Percentiles rank a stretch among this genome's conserved stretches.
phyloP scores from a whole-genome alignment of 192 early-diverging fungal species.

The Linnemannia elongata region DNA sequence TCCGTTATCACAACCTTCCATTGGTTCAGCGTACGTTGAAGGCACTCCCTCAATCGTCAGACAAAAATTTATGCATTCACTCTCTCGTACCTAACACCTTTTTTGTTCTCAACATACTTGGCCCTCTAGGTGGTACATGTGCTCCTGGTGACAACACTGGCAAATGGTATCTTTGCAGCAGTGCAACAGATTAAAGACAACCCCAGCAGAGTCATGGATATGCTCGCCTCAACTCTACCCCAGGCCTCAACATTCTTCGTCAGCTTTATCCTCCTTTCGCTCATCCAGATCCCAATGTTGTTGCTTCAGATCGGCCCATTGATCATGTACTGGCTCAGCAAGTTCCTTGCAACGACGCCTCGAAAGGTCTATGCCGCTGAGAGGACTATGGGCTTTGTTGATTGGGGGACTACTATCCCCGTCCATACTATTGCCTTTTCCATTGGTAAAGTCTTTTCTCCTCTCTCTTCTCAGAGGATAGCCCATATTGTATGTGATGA shows the following conservation, averaged over 20 bases:
- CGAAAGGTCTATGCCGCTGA: slow-evolving; percentile 65
- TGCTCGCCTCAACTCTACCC: slow-evolving; percentile 74
- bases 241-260: slow-evolving; percentile 84
- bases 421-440: slow-evolving; percentile 74
- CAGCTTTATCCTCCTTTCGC: slow-evolving; percentile 81
- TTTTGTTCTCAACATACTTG: background rate
- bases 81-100: background rate
- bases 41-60: slow-evolving; percentile 48
- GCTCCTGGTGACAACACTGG: slow-evolving; percentile 79
- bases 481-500: too few species aligned
- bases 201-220: slow-evolving; percentile 63
- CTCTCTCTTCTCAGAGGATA: background rate
- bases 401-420: slow-evolving; percentile 72
- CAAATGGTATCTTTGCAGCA: slow-evolving; percentile 70
- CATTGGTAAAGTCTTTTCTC: slow-evolving; percentile 16
- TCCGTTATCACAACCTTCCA: slow-evolving; percentile 39
- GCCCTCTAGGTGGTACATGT: slow-evolving; percentile 78
- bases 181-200: slow-evolving; percentile 67
- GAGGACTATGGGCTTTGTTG: slow-evolving; percentile 58
- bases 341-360: slow-evolving; percentile 73
- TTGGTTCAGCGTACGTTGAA: slow-evolving; percentile 68
- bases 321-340: slow-evolving; percentile 66
- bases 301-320: slow-evolving; percentile 76
- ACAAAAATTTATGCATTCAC: background rate
- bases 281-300: slow-evolving; percentile 72